Evolutionary conservation across 202 grass and related monocot species (phyloP).

Genomic region (Hordeum pubiflorum): DNA sequence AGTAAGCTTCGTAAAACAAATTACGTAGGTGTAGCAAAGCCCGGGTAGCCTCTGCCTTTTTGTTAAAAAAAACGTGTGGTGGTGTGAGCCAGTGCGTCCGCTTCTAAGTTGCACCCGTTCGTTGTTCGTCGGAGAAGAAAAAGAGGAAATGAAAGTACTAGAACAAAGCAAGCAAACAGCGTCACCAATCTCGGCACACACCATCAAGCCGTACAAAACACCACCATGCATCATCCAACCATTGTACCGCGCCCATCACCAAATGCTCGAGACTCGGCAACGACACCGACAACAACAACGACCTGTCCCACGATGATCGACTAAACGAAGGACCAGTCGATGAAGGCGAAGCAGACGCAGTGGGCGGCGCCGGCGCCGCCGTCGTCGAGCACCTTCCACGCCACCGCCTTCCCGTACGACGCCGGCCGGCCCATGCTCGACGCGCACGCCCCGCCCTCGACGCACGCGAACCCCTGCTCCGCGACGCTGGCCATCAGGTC

Average conservation of each 20-base stretch:
- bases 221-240: neutral
- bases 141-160: neutral
- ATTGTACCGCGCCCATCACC: neutral
- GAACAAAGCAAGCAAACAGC: neutral
- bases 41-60: too few species aligned
- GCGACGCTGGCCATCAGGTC: constrained; percentile 36
- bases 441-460: constrained; percentile 45
- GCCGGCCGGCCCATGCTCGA: constrained; percentile 52
- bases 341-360: constrained; percentile 72
- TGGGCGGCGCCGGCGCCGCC: constrained; percentile 18
- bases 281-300: neutral
- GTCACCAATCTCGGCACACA: neutral
- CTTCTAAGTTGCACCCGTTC: too few species aligned
- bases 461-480: constrained; percentile 48
- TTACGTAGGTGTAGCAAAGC: too few species aligned
- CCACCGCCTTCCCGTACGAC: constrained; percentile 47
- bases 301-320: neutral
- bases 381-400: constrained; percentile 69
- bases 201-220: neutral
- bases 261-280: neutral
- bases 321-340: constrained; percentile 52
- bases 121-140: too few species aligned
- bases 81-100: too few species aligned
- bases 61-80: too few species aligned
- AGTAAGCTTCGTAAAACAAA: too few species aligned